These are phyloP conservation scores for Erodium texanum DNA, from an alignment of 441 rosid species.

Conservation along the genomic window DNA sequence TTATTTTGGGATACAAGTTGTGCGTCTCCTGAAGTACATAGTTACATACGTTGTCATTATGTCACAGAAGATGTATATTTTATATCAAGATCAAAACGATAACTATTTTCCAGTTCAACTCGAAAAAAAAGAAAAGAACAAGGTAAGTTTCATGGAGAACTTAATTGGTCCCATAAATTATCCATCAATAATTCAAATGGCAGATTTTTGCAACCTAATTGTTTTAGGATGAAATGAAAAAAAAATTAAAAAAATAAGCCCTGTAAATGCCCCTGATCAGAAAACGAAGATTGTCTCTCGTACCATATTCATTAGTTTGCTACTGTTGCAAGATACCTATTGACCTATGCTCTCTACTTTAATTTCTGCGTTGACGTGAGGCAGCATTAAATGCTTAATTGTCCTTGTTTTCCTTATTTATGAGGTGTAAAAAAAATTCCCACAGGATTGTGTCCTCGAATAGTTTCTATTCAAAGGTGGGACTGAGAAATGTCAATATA, in stretches of 20 bases:
- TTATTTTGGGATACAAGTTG: background rate
- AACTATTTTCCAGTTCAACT: background rate
- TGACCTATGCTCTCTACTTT: background rate
- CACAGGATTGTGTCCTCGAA: constrained; percentile 23
- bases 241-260: background rate
- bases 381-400: background rate
- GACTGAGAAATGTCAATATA: constrained; percentile 13
- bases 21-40: background rate
- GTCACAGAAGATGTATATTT: background rate
- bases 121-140: background rate
- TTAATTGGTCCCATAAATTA: background rate
- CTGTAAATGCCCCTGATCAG: background rate
- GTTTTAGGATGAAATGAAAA: constrained; percentile 1
- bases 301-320: background rate
- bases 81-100: background rate
- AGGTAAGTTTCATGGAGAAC: background rate
- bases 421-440: no score
- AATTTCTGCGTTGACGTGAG: constrained; percentile 5
- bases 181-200: background rate
- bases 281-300: background rate
- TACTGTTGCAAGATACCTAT: background rate
- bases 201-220: background rate
- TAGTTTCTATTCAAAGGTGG: constrained; percentile 15
- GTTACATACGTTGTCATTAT: constrained; percentile 1
- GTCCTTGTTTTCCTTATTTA: background rate